Evolutionary conservation across 352 stramenopile genomes (phyloP), one percentile per base, ranked within the genome.

Genomic region (Pythium utonaiense): DNA sequence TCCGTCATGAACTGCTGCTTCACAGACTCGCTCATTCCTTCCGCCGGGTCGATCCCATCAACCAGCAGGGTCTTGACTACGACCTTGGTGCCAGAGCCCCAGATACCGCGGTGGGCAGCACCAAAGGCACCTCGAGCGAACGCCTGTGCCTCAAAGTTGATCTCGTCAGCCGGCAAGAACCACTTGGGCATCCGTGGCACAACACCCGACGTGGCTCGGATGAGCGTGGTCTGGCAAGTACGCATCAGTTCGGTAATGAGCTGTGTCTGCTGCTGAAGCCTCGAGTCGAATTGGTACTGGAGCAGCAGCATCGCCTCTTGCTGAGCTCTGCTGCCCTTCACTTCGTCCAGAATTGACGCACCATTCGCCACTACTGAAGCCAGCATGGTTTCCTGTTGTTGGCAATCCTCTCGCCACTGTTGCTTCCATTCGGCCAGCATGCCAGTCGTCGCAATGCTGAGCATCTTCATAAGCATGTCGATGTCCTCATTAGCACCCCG

Each of bases 381-480:
- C n/a, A 51, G 41, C 53, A 52, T 21, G 2, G 16, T n/a, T 19
- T 24, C 33, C 17, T 69, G 69, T 22, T 17, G 10, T 17, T 27
- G 30, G 1, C 25, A 21, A 33, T 70, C 66, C 17, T 49, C 27
- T 4, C 57, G 48, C 52, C 47, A 66, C 58, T 69, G 41, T 17
- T 49, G 38, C 28, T 58, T 62, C 69, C 66, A 77, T 24, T 70
- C 49, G 60, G 70, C 66, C 34, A 76, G 62, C 3, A 45, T 58
- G 9, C 48, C 66, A 3, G 57, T 62, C 4, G 63, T 69, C 14
- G 72, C 57, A 14, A 79, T 53, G 16, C 69, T 67, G 1, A 79
- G 63, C 47, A 79, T 56, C 31, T 63, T 64, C 44, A 79, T 69
- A 14, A 77, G 44, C n/a, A 66, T 64, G 49, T 77, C 71, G 45